A percentile compares a stretch with the other conserved stretches of the same genome.
These are phyloP conservation scores for Penicillium bovifimosum DNA, from an alignment of 495 filamentous ascomycete genomes.

Conservation along the genomic window DNA sequence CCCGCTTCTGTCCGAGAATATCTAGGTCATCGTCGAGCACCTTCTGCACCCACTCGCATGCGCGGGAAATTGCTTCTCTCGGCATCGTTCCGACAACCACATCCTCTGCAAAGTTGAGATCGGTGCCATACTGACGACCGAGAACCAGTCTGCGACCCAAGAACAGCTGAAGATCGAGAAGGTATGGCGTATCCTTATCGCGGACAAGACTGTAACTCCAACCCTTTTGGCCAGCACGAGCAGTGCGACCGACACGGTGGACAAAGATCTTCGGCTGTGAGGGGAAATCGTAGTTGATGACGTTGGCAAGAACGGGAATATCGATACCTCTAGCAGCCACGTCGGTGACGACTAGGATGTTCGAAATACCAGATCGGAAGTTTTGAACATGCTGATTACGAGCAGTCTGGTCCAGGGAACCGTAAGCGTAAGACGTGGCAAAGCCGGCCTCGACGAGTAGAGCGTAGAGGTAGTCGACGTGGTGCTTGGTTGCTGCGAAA, in stretches of 20 bases:
- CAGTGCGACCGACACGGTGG: constrained; percentile 92
- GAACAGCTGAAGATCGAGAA: constrained; percentile 94
- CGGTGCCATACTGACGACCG: constrained; percentile 48
- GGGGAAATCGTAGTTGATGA: constrained; percentile 98
- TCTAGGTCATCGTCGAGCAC: constrained; percentile 70
- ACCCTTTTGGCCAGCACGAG: constrained; percentile 81
- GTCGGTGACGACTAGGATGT: constrained; percentile 95
- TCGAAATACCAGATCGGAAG: constrained; percentile 76
- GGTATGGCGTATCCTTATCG: constrained; percentile 79
- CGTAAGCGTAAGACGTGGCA: constrained; percentile 86
- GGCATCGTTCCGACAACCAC: constrained; percentile 70
- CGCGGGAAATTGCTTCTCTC: constrained; percentile 63
- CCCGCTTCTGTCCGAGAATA: constrained; percentile 59
- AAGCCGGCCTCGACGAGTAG: constrained; percentile 72
- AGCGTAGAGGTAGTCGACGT: constrained; percentile 87
- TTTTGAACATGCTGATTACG: constrained; percentile 84
- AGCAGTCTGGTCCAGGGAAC: constrained; percentile 87
- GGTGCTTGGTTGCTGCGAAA: constrained; percentile 92
- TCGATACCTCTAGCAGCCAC: constrained; percentile 96
- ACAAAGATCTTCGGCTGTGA: constrained; percentile 95
- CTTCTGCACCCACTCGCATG: constrained; percentile 73
- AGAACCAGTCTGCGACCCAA: constrained; percentile 73
- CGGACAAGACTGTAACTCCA: constrained; percentile 93
- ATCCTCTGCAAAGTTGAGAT: constrained; percentile 68
- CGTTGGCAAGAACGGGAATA: constrained; percentile 92